Evolutionary conservation across 192 early-diverging fungal species (phyloP), one percentile per base, ranked within the genome.

Genomic region (Spizellomyces sp.): DNA sequence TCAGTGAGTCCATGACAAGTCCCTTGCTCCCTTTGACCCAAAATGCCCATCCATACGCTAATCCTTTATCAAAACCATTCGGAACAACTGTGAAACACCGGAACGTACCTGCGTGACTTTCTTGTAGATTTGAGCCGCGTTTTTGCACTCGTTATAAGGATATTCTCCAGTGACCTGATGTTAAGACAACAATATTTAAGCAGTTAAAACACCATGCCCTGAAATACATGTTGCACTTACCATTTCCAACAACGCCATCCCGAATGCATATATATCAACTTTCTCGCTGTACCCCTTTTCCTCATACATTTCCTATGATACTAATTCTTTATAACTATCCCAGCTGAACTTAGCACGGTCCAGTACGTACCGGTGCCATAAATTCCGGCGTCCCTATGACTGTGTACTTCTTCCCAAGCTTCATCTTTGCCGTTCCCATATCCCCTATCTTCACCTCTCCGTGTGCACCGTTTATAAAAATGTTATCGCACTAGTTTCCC

Each of bases 371-470:
- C 14, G 91, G 90, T 19, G 90, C 90, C 90, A 93, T 92, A 68
- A 93, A 92, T 75, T 90, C 90, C 4, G 90, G 90, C 2, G 90
- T 92, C n/a, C 92, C 92, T 66, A 94, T 91, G 36, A 93, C 85
- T 4, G 90, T 93, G 66, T 92, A 93, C 68, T 92, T 90, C 67
- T 93, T 92, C 62, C 91, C 90, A 57, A 88, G 74, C 67, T 92
- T 94, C 92, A 94, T 92, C 70, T 92, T 90, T 21, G 92, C 92
- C 15, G 90, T 90, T 21, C 91, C 91, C 87, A 93, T 90, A 71
- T 93, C 91, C 43, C 91, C 91, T 70, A 93, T 92, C 72, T 93
- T 93, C 62, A 91, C 90, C 70, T 91, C 90, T 5, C 91, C 91
- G 74, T 93, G 89, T 2, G 88, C 88, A 22, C 91, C 91, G 76